These are phyloP conservation scores for Dactylorhiza incarnata DNA, from an alignment of 106 monocot genomes.

Conservation along the genomic window DNA sequence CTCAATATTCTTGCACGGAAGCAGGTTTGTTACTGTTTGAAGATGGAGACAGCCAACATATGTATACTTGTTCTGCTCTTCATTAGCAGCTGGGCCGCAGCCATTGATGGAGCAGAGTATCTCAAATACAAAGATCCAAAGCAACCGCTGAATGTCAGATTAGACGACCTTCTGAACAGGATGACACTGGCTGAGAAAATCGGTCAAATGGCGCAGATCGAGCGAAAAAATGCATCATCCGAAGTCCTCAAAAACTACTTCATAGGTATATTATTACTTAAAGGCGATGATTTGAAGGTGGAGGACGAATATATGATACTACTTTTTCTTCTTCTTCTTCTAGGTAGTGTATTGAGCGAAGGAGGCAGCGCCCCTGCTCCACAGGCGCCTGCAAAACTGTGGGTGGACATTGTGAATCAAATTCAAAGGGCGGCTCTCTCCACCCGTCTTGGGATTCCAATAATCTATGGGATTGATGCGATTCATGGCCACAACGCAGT, in stretches of 20 bases:
- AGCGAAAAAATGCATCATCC: conserved; percentile 16
- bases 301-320: not conserved
- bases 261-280: conserved; percentile 12
- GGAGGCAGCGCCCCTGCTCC: conserved; percentile 16
- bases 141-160: conserved; percentile 22
- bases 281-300: not conserved
- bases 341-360: conserved; percentile 22
- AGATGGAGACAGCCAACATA: not conserved
- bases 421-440: conserved; percentile 20
- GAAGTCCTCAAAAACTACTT: conserved; percentile 20
- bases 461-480: conserved; percentile 25
- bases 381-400: conserved; percentile 10
- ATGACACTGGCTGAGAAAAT: conserved; percentile 45
- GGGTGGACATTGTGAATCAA: conserved; percentile 23
- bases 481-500: conserved; percentile 23
- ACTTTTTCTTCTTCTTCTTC: not conserved
- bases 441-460: conserved; percentile 14
- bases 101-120: conserved; percentile 16
- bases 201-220: conserved; percentile 46
- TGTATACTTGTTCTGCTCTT: conserved; percentile 15
- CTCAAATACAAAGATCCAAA: conserved; percentile 35
- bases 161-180: conserved; percentile 25
- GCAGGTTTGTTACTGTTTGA: not conserved
- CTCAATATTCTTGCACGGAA: not conserved
- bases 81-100: conserved; percentile 5